Evolutionary conservation across 2,329 filamentous ascomycete species (phyloP), one percentile per base, ranked within the genome.

Genomic region (Aspergillus sp.): DNA sequence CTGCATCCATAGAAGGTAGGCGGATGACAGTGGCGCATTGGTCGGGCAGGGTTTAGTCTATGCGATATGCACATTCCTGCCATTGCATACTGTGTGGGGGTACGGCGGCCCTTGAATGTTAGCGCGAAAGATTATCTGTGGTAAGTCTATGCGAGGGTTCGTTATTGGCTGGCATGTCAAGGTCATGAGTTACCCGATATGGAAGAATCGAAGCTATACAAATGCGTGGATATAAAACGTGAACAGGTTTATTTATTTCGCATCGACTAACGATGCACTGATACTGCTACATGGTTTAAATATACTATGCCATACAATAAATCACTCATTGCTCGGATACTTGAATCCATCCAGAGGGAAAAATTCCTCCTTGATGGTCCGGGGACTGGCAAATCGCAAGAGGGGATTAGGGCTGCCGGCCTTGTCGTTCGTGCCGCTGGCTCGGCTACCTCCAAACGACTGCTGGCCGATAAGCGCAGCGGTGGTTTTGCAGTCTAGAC

Each of bases 301-400:
- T 32, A 32, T 32, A 32, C 30, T 32, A 5, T 32, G 8, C 30
- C 3, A 32, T 32, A 9, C 30, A 6, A 32, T 47, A 49, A 34
- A 41, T 33, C 44, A 60, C 43, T 62, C 49, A 46, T 88, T 88
- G 67, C 82, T 86, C 26, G 82, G 81, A 64, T 88, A 88, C 44
- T 62, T 65, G 27, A 86, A 81, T 62, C 74, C 72, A 4, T 73
- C 73, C 32, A 79, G 80, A 3, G 76, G 67, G 53, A 72, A 71
- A 58, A 87, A 88, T 72, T 88, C 84, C 72, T 88, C 85, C 78
- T 85, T 86, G 57, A 86, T 77, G 46, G 77, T 77, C 49, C 82
- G 71, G 50, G 77, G 71, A 61, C 80, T 85, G 45, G 83, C 78
- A 60, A 85, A 85, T 42, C 82, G 72, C 47, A 71, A 73, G 55